Conservation (phyloP, 2,329 filamentous ascomycete genomes). For the Fusarium secorum region DNA sequence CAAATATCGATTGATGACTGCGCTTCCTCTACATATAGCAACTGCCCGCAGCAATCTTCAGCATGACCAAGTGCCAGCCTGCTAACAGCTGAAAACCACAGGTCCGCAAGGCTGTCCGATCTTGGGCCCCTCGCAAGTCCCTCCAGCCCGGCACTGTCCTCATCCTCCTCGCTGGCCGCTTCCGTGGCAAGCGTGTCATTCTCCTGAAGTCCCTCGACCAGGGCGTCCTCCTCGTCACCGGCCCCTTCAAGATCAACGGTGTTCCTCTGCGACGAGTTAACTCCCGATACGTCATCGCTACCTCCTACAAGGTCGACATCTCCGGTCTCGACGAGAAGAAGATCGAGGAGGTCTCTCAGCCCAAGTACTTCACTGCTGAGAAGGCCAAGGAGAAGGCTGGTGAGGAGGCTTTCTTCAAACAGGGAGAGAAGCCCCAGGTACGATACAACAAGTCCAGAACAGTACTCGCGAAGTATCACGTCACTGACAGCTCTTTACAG, state of each 20-base stretch:
- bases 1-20: slow-evolving; percentile 28
- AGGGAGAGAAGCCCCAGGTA: slow-evolving; percentile 98
- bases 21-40: not conserved
- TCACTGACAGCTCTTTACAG: slow-evolving; percentile 59
- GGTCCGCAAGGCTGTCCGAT: slow-evolving; percentile 93
- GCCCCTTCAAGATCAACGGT: slow-evolving; percentile 99
- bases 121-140: slow-evolving; percentile 85
- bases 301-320: slow-evolving; percentile 85
- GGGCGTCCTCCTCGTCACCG: slow-evolving; percentile 98
- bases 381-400: slow-evolving; percentile 94
- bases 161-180: slow-evolving; percentile 98
- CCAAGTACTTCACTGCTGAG: slow-evolving; percentile 96
- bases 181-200: slow-evolving; percentile 99
- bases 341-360: slow-evolving; percentile 77
- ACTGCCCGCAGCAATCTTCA: slow-evolving; percentile 10
- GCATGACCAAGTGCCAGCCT: slow-evolving; percentile 15
- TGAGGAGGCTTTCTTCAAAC: slow-evolving; percentile 99
- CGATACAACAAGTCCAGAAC: slow-evolving; percentile 43
- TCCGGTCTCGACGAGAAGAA: slow-evolving; percentile 88
- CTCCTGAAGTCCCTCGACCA: slow-evolving; percentile 98
- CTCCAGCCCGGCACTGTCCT: slow-evolving; percentile 95
- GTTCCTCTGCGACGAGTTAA: slow-evolving; percentile 96
- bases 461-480: not conserved
- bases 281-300: slow-evolving; percentile 92
- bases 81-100: slow-evolving; percentile 56